These are phyloP conservation scores for Puccinia coronata DNA, from an alignment of 1,284 basidiomycete genomes.

Conservation along the genomic window DNA sequence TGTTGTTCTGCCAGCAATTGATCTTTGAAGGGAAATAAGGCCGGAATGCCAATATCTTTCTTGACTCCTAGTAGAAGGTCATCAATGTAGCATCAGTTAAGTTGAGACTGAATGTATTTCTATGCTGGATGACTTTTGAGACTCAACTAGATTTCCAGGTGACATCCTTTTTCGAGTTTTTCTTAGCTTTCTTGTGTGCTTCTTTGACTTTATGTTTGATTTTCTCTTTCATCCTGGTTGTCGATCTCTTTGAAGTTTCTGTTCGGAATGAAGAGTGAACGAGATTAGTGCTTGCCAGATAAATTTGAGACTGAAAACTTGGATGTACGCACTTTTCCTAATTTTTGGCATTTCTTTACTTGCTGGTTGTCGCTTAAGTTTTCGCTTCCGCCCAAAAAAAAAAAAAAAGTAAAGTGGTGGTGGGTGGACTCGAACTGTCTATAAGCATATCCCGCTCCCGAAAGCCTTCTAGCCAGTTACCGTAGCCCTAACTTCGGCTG, in stretches of 20 bases:
- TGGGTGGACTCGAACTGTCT: too few relatives aligned
- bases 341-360: constrained; percentile 36
- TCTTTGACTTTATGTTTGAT: constrained; percentile 78
- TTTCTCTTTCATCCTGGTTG: constrained; percentile 73
- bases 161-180: constrained; percentile 76
- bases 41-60: constrained; percentile 94
- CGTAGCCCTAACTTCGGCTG: neutral
- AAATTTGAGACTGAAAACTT: neutral
- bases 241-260: constrained; percentile 82
- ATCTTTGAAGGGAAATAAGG: constrained; percentile 94
- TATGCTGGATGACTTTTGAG: too few relatives aligned
- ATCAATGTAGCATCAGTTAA: constrained; percentile 10
- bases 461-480: neutral
- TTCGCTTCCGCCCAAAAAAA: too few relatives aligned
- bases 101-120: neutral
- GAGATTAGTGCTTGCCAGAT: constrained; percentile 5
- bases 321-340: constrained; percentile 29
- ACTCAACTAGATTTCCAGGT: constrained; percentile 88
- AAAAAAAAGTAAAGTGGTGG: too few relatives aligned
- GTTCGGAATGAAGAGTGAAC: neutral
- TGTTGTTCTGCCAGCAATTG: constrained; percentile 78
- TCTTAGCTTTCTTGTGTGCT: constrained; percentile 73
- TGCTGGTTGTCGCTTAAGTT: neutral
- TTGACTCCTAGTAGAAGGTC: constrained; percentile 66
- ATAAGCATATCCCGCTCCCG: neutral